Evolutionary conservation across 768 basidiomycete species (phyloP).

Genomic region (Rubroboletus pulcherrimus): DNA sequence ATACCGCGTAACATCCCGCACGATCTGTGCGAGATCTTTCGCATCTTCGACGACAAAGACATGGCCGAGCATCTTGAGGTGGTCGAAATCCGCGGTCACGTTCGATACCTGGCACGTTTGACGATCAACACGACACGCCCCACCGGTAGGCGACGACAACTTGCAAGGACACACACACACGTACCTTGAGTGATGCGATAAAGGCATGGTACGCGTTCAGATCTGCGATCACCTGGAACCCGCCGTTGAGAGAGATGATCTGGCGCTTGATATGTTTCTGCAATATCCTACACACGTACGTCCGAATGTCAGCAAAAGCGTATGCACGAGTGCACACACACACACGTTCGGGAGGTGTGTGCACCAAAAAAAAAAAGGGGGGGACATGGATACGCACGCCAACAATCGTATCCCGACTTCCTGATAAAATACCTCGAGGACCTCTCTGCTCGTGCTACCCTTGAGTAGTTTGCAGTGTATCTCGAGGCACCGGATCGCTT

Average conservation of each 20-base stretch:
- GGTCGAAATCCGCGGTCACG: slow-evolving; percentile 87
- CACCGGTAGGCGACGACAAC: too few species aligned
- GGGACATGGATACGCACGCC: slow-evolving; percentile 47
- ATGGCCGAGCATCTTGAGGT: slow-evolving; percentile 96
- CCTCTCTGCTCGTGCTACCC: slow-evolving; percentile 93
- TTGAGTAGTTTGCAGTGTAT: slow-evolving; percentile 88
- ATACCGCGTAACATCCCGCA: slow-evolving; percentile 91
- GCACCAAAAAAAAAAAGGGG: background rate
- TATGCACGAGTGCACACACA: too few species aligned
- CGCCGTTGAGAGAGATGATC: slow-evolving; percentile 91
- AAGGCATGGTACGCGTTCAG: slow-evolving; percentile 92
- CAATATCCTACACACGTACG: slow-evolving; percentile 46
- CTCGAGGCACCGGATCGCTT: slow-evolving; percentile 85
- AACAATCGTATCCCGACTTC: slow-evolving; percentile 91
- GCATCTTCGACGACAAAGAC: slow-evolving; percentile 95
- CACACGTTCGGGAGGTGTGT: background rate
- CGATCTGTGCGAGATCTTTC: slow-evolving; percentile 94
- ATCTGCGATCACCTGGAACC: slow-evolving; percentile 95
- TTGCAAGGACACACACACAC: background rate
- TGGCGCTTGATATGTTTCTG: slow-evolving; percentile 97
- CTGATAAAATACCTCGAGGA: slow-evolving; percentile 96
- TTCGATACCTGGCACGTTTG: slow-evolving; percentile 46
- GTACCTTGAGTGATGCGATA: slow-evolving; percentile 78
- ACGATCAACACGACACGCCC: too few species aligned
- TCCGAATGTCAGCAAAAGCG: background rate